Evolutionary conservation across 2,329 filamentous ascomycete genomes (phyloP).

Genomic region (Trichophyton verrucosum): DNA sequence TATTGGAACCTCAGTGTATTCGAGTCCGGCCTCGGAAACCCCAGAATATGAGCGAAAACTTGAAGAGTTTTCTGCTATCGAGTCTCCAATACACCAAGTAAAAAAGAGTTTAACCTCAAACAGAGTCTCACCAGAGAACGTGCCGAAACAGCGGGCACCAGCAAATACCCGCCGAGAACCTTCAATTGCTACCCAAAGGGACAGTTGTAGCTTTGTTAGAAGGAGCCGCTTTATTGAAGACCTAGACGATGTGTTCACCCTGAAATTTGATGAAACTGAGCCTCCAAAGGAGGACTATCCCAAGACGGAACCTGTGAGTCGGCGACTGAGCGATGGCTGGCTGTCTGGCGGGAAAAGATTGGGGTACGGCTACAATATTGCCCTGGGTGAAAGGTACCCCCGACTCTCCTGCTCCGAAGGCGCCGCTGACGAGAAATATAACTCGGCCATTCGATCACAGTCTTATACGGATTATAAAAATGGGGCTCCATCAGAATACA

Average conservation of each 20-base stretch:
- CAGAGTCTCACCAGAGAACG: background rate
- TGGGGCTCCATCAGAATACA: background rate
- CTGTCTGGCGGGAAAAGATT: conserved; percentile 29
- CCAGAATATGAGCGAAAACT: background rate
- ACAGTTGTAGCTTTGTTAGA: conserved; percentile 1
- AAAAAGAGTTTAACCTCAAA: background rate
- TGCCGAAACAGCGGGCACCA: background rate
- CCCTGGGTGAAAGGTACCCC: conserved; percentile 12
- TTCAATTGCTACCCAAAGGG: background rate
- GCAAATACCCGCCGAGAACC: background rate
- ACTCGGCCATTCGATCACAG: background rate
- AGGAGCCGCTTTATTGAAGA: conserved; percentile 26
- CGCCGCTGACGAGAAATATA: background rate
- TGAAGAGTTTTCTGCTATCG: background rate
- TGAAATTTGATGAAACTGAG: background rate
- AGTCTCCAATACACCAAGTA: background rate
- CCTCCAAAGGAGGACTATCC: background rate
- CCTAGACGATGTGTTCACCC: conserved; percentile 14
- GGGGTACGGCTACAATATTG: conserved; percentile 30
- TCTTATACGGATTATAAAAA: background rate
- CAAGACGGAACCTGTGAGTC: background rate
- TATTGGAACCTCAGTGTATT: background rate
- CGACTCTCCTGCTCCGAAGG: background rate
- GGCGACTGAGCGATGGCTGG: conserved; percentile 27
- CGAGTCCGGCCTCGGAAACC: background rate